Base-by-base conservation (phyloP, 176 grass and related monocot genomes). In the Saccharum officinarum region DNA sequence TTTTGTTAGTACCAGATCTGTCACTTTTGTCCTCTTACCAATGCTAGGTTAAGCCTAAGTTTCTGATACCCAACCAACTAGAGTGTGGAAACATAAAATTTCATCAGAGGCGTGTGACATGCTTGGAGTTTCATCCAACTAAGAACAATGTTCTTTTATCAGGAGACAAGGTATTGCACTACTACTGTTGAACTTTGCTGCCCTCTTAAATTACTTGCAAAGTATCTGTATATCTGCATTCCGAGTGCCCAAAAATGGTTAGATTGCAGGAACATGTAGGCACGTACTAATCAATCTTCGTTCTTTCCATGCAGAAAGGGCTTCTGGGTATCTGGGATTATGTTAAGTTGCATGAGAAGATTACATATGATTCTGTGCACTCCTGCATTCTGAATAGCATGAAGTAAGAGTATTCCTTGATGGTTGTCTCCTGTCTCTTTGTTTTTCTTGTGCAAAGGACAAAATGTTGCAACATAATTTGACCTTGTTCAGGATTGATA, bases 71-170 rank as follows among this genome's bases (percentile, higher is more conserved):
- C 18, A 90, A 87, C 76, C 93, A 92, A 64, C 72, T 98, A 45
- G 91, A 98, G 62, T 92, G 91, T 86, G 93, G 89, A 37, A 93
- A 95, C 80, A 84, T 98, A 83, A 95, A 92, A 36, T 98, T 98
- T 70, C 93, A 95, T 81, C 75, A 73, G 47, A 94, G 96, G 68
- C 92, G 96, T 44, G 92, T 92, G 46, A 98, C 91, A 50, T 98
- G 91, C 82, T 80, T 98, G 88, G 93, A 98, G 71, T 98, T 98
- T 85, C 96, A 98, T 92, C 91, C 96, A 36, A 93, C 87, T 63
- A 95, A 74, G 81, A 88, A 86, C 65, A 89, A 89, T 42, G 86
- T 95, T 84, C 83, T 98, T 89, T 86, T 98, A 80, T 98, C 91
- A 7, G 91, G 96, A 88, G 96, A 98, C 15, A 98, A 98, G 93